Evolutionary conservation across 495 filamentous ascomycete genomes (phyloP), one percentile per base, ranked within the genome.

Genomic region (Astrocystis sublimbata): DNA sequence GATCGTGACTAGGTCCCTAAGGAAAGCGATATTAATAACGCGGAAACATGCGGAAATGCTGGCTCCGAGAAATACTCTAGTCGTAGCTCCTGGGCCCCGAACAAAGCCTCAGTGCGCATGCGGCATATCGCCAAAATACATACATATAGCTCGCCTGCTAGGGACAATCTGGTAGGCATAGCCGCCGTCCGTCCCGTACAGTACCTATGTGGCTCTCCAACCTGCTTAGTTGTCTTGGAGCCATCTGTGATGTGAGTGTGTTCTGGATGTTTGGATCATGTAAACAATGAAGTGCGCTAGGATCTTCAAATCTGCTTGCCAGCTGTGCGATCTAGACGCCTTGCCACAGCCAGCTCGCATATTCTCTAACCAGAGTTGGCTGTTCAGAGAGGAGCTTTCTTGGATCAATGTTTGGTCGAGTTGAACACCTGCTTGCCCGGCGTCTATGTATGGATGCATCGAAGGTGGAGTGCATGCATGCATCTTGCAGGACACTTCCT

Each of bases 51-150:
- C 51, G 60, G 60, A 57, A 45, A 56, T 30, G 41, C 41, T 56
- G 30, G 51, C 35, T 62, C 60, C 60, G 60, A 55, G 50, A 24
- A 50, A n/a, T n/a, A n/a, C n/a, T n/a, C 45, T 49, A 33, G 38
- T 8, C 5, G 12, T n/a, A 30, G 13, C 35, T 35, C 46, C 38
- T 43, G 31, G n/a, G 33, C 24, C 9, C n/a, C n/a, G n/a, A n/a
- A n/a, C n/a, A 26, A 30, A 49, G 42, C 38, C 30, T 9, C 56
- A 36, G 49, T 33, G 31, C 31, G 43, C n/a, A n/a, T n/a, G n/a
- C n/a, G 40, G 17, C 43, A 45, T 49, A 46, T 41, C 23, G 0
- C 41, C 28, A 33, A 38, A 24, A 38, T n/a, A 28, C 33, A 43
- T 23, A 33, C 17, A 30, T 57, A 28, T 57, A 45, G 38, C n/a